These are phyloP conservation scores for Nectriaceae sp. DNA, from an alignment of 2,329 filamentous ascomycete genomes.

Conservation along the genomic window DNA sequence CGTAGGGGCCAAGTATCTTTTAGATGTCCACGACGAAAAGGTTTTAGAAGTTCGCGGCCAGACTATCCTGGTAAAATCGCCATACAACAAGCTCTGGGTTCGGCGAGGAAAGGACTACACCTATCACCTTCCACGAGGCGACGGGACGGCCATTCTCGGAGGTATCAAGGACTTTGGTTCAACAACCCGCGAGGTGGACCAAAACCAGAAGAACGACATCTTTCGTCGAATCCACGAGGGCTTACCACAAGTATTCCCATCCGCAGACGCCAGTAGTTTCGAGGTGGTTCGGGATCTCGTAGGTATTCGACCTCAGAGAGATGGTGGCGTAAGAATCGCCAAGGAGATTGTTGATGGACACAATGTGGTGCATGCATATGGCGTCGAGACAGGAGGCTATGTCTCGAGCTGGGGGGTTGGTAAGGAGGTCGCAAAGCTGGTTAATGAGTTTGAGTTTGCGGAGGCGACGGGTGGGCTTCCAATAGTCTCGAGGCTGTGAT, in stretches of 20 bases:
- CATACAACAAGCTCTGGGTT: conserved; percentile 6
- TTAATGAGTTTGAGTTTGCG: conserved; percentile 1
- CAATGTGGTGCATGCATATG: conserved; percentile 9
- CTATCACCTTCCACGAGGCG: conserved; percentile 4
- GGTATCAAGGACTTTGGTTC: not conserved
- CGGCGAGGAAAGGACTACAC: conserved; percentile 2
- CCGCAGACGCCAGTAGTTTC: not conserved
- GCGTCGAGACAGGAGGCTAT: conserved; percentile 4
- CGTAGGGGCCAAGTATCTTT: conserved; percentile 2
- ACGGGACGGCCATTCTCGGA: conserved; percentile 6
- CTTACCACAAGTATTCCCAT: conserved; percentile 1
- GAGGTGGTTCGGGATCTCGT: conserved; percentile 6
- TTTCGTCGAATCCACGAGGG: not conserved
- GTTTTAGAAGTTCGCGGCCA: conserved; percentile 2
- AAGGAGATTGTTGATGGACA: conserved; percentile 7
- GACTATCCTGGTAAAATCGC: conserved; percentile 6
- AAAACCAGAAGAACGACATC: too few species aligned
- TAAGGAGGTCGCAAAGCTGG: conserved; percentile 1
- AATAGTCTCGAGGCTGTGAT: too few species aligned
- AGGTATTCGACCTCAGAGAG: not conserved
- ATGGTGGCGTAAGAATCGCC: not conserved
- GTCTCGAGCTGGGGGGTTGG: conserved; percentile 6
- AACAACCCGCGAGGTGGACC: too few species aligned
- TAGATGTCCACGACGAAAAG: not conserved
- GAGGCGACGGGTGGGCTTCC: too few species aligned